phyloP scores from a whole-genome alignment of 1,284 basidiomycete genomes.

The Fistulinella staudtii region DNA sequence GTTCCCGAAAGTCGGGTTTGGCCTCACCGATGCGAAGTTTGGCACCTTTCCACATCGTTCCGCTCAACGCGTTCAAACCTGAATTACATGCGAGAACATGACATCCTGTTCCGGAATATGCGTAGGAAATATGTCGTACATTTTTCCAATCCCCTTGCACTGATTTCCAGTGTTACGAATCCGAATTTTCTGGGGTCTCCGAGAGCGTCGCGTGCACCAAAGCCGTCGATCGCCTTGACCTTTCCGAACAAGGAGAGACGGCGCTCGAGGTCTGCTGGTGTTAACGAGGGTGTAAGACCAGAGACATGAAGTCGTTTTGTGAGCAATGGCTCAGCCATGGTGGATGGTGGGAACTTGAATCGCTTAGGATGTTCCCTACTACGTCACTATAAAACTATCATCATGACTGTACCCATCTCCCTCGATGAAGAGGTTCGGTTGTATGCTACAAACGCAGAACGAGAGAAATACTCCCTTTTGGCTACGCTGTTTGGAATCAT shows the following conservation, averaged over 20 bases:
- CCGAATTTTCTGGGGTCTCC: conserved; percentile 67
- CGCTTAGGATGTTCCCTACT: no score
- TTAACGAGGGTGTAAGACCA: conserved; percentile 64
- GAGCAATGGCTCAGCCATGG: conserved; percentile 26
- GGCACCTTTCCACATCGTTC: conserved; percentile 79
- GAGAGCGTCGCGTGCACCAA: conserved; percentile 59
- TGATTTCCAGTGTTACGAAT: conserved; percentile 69
- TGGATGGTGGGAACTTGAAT: neutral
- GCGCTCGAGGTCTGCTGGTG: conserved; percentile 51
- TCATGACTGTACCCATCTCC: conserved; percentile 40
- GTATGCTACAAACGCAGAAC: conserved; percentile 83
- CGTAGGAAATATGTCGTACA: conserved; percentile 45
- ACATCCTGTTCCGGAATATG: neutral
- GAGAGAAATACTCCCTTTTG: conserved; percentile 86
- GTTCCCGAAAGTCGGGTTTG: conserved; percentile 62
- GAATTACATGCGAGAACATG: conserved; percentile 4
- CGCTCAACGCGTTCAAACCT: conserved; percentile 74
- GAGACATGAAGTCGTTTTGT: conserved; percentile 70
- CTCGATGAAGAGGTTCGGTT: conserved; percentile 91
- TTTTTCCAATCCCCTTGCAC: conserved; percentile 52
- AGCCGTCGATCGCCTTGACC: conserved; percentile 64
- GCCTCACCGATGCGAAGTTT: conserved; percentile 78
- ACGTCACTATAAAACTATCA: no score
- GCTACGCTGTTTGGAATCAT: conserved; percentile 92
- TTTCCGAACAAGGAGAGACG: conserved; percentile 65